Base-by-base conservation (phyloP, 768 basidiomycete genomes). In the Lenzites betulinus region DNA sequence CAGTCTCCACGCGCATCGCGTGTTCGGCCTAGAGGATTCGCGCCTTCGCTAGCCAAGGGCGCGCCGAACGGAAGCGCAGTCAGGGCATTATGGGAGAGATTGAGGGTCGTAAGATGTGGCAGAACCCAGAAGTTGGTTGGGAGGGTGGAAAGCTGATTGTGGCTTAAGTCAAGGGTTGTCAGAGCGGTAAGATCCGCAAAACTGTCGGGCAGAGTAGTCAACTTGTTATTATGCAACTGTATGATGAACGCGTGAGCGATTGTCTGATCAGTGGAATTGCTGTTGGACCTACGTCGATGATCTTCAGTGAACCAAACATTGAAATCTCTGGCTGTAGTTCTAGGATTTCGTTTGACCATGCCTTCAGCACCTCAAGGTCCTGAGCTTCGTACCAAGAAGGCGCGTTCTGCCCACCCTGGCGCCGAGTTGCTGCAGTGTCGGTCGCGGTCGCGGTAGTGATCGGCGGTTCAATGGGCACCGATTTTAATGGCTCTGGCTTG, bases 301-400 rank as follows among this genome's bases (percentile, higher is more conserved):
- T 82, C 73, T 92, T 93, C 53, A 94, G 76, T 3, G 89, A 90
- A 2, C 92, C 92, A 69, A 94, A 94, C 46, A 93, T 78, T 0
- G 89, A 88, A 15, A 94, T 87, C 70, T 94, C 92, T 23, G 85
- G 86, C 64, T 93, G 92, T 28, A 94, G 79, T 67, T 90, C 89
- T 18, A 81, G 64, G 42, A 94, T 92, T 20, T 88, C 86, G 66
- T 94, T 93, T 67, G 86, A 88, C 83, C 88, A 88, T 16, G 85
- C 86, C 69, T 92, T 93, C 43, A 94, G 74, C 5, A 89, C 76
- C 38, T 83, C 81, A 22, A 94, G 74, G 72, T 94, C 92, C 69
- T 89, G 87, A 1, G 88, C 88, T 69, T 93, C 91, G 66, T 86
- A 94, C 90, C 92, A 92, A 1, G 88, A 79, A 13, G 88, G 84